Percentiles rank a stretch among this genome's conserved stretches.
Evolutionary conservation across 331 rosid species (phyloP).

Genomic region (Pyrus hybrid): DNA sequence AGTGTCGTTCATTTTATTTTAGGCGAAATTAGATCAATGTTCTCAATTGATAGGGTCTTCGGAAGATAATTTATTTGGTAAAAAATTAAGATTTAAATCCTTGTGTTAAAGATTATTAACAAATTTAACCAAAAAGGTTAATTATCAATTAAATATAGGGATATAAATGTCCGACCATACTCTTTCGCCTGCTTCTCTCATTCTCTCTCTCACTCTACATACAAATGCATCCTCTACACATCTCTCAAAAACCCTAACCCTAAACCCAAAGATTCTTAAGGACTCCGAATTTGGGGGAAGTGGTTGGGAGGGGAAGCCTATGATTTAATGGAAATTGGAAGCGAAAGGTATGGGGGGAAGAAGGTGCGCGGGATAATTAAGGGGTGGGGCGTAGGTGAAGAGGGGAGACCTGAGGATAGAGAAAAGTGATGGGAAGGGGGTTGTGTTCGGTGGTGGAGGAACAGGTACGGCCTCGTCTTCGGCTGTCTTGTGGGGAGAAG

Average conservation of each 20-base stretch:
- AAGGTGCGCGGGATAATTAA: constrained; percentile 1
- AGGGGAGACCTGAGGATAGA: constrained; percentile 26
- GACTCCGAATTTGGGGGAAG: constrained; percentile 1
- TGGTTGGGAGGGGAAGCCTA: not conserved
- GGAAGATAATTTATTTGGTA: no score
- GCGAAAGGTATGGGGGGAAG: not conserved
- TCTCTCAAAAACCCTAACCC: constrained; percentile 43
- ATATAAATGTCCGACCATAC: no score
- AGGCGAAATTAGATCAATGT: no score
- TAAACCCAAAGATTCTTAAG: not conserved
- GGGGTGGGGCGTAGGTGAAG: constrained; percentile 22
- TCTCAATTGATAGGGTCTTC: no score
- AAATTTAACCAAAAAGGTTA: no score
- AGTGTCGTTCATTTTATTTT: no score
- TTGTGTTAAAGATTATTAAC: no score
- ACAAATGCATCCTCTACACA: constrained; percentile 55
- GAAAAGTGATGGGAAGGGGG: constrained; percentile 15
- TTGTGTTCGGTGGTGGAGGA: constrained; percentile 70
- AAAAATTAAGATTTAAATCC: rapidly evolving
- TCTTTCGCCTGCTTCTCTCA: no score
- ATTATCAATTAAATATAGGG: no score
- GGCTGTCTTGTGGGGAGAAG: constrained; percentile 36
- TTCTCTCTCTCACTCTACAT: no score
- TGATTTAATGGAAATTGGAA: not conserved
- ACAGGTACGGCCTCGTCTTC: constrained; percentile 40